A percentile compares a stretch with the other conserved stretches of the same genome.
Conservation (phyloP, 352 stramenopile genomes). For the Phytophthora fragariae region DNA sequence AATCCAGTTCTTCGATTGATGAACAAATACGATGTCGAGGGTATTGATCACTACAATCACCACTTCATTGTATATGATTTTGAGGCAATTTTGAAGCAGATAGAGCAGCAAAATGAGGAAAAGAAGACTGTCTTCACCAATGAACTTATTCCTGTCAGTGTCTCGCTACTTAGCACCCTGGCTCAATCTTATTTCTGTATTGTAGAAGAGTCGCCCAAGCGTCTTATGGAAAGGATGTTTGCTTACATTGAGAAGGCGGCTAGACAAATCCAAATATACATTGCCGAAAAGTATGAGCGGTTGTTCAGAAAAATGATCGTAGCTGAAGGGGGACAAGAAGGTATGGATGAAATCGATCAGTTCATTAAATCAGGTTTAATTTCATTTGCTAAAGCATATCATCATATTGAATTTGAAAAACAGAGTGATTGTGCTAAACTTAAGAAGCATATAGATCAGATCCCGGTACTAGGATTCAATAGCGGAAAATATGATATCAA, state of each 20-base stretch:
- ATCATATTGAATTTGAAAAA: not conserved
- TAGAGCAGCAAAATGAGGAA: no score
- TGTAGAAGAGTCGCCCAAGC: not conserved
- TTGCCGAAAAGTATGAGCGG: not conserved
- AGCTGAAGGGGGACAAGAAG: not conserved
- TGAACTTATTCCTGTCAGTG: not conserved
- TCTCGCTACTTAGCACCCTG: not conserved
- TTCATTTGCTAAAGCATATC: not conserved
- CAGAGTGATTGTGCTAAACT: constrained; percentile 8
- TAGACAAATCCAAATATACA: not conserved
- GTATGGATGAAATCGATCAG: no score
- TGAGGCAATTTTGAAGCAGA: no score
- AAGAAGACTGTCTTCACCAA: not conserved
- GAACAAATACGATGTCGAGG: not conserved
- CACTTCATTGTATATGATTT: no score
- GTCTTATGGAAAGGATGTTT: constrained; percentile 5
- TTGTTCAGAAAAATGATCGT: constrained; percentile 11
- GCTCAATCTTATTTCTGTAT: not conserved
- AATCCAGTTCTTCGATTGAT: not conserved
- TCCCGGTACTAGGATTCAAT: constrained; percentile 36
- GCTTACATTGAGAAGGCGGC: not conserved
- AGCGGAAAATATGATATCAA: constrained; percentile 41
- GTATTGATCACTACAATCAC: no score
- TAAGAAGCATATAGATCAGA: constrained; percentile 1
- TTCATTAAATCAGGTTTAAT: not conserved